phyloP scores from a whole-genome alignment of 1,284 basidiomycete genomes.

The Malassezia nana region DNA sequence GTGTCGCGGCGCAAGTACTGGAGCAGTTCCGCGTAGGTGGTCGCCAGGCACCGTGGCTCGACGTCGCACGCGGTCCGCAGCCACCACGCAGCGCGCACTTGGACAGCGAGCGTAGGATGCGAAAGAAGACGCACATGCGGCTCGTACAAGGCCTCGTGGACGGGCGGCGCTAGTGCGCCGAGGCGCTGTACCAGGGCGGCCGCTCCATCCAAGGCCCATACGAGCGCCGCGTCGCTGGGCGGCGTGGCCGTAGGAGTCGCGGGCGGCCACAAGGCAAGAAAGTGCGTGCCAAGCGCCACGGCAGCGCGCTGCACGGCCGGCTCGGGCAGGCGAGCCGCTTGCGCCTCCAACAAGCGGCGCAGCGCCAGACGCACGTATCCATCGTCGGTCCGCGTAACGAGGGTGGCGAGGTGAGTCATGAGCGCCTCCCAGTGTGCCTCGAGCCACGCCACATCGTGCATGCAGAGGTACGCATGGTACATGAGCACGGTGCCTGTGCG shows the following conservation, averaged over 20 bases:
- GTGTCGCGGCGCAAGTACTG: slow-evolving; percentile 73
- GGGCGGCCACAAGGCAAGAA: slow-evolving; percentile 81
- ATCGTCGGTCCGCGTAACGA: slow-evolving; percentile 53
- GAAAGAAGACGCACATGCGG: slow-evolving; percentile 73
- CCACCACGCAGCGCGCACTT: slow-evolving; percentile 74
- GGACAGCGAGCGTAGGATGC: slow-evolving; percentile 77
- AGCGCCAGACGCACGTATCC: slow-evolving; percentile 62
- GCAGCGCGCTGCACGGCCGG: slow-evolving; percentile 89
- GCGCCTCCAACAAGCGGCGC: slow-evolving; percentile 67
- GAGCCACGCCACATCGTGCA: slow-evolving; percentile 67
- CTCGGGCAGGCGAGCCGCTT: slow-evolving; percentile 65
- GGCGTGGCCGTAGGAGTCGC: slow-evolving; percentile 74
- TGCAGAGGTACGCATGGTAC: slow-evolving; percentile 67
- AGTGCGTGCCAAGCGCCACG: slow-evolving; percentile 68
- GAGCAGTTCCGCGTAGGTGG: slow-evolving; percentile 63
- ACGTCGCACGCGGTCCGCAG: slow-evolving; percentile 80
- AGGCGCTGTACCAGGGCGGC: slow-evolving; percentile 76
- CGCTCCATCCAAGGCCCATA: slow-evolving; percentile 70
- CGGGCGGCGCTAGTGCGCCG: slow-evolving; percentile 77
- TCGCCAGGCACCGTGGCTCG: slow-evolving; percentile 71
- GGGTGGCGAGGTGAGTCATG: slow-evolving; percentile 61
- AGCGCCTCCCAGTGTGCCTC: slow-evolving; percentile 73
- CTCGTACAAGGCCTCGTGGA: slow-evolving; percentile 78
- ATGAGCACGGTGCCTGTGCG: slow-evolving; percentile 70
- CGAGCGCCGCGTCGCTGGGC: slow-evolving; percentile 63